Conservation (phyloP, 192 early-diverging fungal species). For the Phlyctochytrium bullatum region DNA sequence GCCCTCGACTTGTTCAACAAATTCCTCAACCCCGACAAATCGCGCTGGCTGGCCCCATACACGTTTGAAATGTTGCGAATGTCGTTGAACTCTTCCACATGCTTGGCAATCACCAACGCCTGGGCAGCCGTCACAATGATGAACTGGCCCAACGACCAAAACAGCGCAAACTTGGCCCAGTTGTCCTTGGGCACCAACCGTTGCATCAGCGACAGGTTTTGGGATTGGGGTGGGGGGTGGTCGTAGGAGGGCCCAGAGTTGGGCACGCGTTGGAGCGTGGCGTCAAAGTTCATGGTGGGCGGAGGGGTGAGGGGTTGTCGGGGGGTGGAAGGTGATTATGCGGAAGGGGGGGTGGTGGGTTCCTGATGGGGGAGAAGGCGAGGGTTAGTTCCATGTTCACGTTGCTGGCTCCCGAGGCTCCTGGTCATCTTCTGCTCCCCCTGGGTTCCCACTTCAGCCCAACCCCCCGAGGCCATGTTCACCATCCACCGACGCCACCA, state of each 20-base stretch:
- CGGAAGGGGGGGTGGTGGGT: too few relatives aligned
- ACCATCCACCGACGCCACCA: too few relatives aligned
- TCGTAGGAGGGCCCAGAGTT: background rate
- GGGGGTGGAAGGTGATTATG: too few relatives aligned
- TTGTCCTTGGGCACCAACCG: constrained; percentile 27
- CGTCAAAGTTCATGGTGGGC: constrained; percentile 27
- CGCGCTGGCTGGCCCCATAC: background rate
- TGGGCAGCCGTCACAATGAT: constrained; percentile 24
- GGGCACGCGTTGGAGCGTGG: constrained; percentile 22
- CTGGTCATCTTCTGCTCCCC: too few relatives aligned
- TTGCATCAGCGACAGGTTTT: constrained; percentile 1
- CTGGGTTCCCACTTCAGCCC: too few relatives aligned
- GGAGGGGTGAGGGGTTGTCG: background rate
- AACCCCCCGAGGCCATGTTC: too few relatives aligned
- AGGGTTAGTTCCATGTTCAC: too few relatives aligned
- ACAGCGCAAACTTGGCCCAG: constrained; percentile 37
- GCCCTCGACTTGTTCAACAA: constrained; percentile 25
- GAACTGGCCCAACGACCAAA: constrained; percentile 35
- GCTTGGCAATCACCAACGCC: constrained; percentile 15
- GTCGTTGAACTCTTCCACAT: constrained; percentile 11
- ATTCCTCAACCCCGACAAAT: background rate
- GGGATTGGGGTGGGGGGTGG: constrained; percentile 3
- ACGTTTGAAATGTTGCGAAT: background rate
- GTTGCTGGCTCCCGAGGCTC: too few relatives aligned
- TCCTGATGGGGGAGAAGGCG: too few relatives aligned